phyloP scores from a whole-genome alignment of 192 early-diverging fungal genomes.

The Rhizoclosmatium sp. region DNA sequence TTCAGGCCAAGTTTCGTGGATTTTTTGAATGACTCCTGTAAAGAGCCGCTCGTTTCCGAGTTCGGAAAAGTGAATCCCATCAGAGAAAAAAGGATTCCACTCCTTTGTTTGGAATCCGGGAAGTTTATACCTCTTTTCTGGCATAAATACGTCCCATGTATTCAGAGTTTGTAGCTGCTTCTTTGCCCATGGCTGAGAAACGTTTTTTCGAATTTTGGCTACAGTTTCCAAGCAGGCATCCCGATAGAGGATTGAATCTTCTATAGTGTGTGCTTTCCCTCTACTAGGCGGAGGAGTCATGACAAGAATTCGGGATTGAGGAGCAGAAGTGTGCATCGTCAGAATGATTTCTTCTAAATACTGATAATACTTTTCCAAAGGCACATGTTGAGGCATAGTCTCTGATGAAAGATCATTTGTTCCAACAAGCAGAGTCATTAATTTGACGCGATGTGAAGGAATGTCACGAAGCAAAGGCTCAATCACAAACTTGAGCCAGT shows the following conservation, averaged over 20 bases:
- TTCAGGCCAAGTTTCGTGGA: not conserved
- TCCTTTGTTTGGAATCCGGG: not conserved
- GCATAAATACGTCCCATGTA: constrained; percentile 34
- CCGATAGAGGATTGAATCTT: constrained; percentile 3
- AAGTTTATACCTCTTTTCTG: constrained; percentile 9
- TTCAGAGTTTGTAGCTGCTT: constrained; percentile 26
- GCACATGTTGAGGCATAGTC: constrained; percentile 61
- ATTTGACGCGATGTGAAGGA: not conserved
- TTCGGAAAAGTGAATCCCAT: not conserved
- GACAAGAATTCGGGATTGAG: constrained; percentile 68
- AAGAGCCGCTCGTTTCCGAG: not conserved
- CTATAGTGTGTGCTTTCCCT: constrained; percentile 20
- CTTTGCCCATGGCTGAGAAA: no score
- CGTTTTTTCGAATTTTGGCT: not conserved
- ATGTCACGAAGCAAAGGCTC: not conserved
- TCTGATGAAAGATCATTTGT: constrained; percentile 74
- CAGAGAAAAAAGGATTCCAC: constrained; percentile 19
- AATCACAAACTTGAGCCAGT: constrained; percentile 5
- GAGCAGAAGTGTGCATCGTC: constrained; percentile 63
- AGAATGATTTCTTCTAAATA: constrained; percentile 67
- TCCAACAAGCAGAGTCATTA: constrained; percentile 80
- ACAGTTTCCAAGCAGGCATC: constrained; percentile 41
- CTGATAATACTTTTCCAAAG: constrained; percentile 55
- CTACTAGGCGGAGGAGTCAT: constrained; percentile 71
- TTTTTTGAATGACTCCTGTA: not conserved